These are phyloP conservation scores for Sugiyamaella pinicola DNA, from an alignment of 1,139 yeast species.

Conservation along the genomic window DNA sequence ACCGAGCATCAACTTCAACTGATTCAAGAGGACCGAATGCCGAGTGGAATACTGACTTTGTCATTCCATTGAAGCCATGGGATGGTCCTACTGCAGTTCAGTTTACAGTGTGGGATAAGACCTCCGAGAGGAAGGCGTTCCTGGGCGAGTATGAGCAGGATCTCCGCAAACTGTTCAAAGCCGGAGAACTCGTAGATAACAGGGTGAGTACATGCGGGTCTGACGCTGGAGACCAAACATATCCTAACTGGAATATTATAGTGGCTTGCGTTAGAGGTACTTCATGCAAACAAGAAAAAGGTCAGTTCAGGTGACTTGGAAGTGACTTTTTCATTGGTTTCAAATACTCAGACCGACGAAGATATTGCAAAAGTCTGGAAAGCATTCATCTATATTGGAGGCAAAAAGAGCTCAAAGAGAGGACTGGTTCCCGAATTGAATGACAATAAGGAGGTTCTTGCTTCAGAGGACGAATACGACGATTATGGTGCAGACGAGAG, in stretches of 20 bases:
- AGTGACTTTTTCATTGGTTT: conserved; percentile 49
- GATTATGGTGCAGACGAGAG: conserved; percentile 11
- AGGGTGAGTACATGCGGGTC: conserved; percentile 4
- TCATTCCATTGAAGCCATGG: conserved; percentile 35
- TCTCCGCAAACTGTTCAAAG: conserved; percentile 46
- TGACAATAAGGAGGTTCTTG: conserved; percentile 20
- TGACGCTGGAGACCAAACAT: neutral
- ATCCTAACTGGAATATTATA: neutral
- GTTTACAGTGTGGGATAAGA: conserved; percentile 45
- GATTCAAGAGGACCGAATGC: conserved; percentile 41
- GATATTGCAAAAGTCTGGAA: conserved; percentile 27
- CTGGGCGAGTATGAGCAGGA: conserved; percentile 59
- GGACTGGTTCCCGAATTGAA: conserved; percentile 18
- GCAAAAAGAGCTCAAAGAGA: conserved; percentile 1
- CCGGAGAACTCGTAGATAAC: neutral
- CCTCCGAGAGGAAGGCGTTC: conserved; percentile 45
- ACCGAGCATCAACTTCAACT: conserved; percentile 41
- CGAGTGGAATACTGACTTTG: conserved; percentile 43
- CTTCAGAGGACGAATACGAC: conserved; percentile 19
- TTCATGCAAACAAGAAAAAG: neutral
- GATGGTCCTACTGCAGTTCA: conserved; percentile 34
- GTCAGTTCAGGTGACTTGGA: conserved; percentile 56
- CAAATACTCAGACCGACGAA: conserved; percentile 18
- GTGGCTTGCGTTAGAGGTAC: conserved; percentile 5
- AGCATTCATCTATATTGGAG: conserved; percentile 19